Percentiles rank a stretch among this genome's conserved stretches.
These are phyloP conservation scores for Cystofilobasidium bisporidii DNA, from an alignment of 768 basidiomycete genomes.

Conservation along the genomic window DNA sequence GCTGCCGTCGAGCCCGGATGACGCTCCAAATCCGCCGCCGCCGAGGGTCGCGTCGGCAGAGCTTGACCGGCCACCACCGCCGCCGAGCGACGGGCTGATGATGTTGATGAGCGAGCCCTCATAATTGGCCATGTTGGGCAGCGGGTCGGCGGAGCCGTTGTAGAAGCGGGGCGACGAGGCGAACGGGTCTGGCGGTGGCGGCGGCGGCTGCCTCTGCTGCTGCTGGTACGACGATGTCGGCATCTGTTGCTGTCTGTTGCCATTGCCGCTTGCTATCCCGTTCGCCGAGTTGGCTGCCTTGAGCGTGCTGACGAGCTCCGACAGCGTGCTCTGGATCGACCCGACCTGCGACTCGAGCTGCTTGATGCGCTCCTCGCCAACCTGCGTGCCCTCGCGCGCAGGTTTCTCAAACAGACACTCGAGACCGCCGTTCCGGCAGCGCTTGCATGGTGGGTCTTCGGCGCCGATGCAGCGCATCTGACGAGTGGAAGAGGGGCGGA, in stretches of 20 bases:
- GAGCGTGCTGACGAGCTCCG: slow-evolving; percentile 69
- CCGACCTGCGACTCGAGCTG: slow-evolving; percentile 62
- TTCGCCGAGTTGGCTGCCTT: slow-evolving; percentile 41
- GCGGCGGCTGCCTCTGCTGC: background rate
- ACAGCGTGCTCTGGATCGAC: slow-evolving; percentile 66
- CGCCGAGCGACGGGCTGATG: background rate
- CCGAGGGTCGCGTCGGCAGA: too few relatives aligned
- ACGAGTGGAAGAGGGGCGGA: too few relatives aligned
- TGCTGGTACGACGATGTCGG: slow-evolving; percentile 20
- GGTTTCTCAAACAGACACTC: slow-evolving; percentile 96
- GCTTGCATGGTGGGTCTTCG: slow-evolving; percentile 90
- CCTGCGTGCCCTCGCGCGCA: slow-evolving; percentile 70
- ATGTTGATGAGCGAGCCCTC: slow-evolving; percentile 9
- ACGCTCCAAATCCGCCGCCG: too few relatives aligned
- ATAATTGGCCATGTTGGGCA: background rate
- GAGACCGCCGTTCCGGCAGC: slow-evolving; percentile 78
- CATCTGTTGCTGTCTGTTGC: background rate
- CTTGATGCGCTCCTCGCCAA: slow-evolving; percentile 88
- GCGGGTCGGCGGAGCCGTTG: background rate
- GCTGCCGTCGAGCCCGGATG: too few relatives aligned
- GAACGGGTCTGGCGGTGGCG: background rate
- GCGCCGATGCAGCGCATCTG: slow-evolving; percentile 94
- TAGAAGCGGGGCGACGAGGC: background rate
- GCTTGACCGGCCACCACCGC: too few relatives aligned
- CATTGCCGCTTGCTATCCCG: slow-evolving; percentile 21